phyloP scores from a whole-genome alignment of 306 rosid species.

The Cicer judaicum region DNA sequence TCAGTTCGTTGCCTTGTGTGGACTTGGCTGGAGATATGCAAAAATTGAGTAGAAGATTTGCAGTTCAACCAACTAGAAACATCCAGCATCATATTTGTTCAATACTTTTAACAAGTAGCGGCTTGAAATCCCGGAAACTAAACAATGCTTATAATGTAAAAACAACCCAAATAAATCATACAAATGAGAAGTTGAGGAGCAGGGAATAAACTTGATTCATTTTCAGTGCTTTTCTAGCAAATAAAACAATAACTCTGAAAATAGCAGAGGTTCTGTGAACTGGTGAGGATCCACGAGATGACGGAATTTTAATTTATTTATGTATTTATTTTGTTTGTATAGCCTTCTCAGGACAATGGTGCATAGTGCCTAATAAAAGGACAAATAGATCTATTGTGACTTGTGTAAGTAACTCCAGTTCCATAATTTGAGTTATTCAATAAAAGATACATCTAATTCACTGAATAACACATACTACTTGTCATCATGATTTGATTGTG shows the following conservation, averaged over 20 bases:
- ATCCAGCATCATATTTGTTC: background rate
- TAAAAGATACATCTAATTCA: background rate
- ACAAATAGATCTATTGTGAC: background rate
- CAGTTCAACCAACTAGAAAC: slow-evolving; percentile 2
- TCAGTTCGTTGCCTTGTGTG: slow-evolving; percentile 27
- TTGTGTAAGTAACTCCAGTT: background rate
- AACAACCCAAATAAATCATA: background rate
- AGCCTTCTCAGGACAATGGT: slow-evolving; percentile 6
- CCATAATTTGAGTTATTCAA: background rate
- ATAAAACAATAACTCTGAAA: background rate
- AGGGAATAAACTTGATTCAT: slow-evolving; percentile 4
- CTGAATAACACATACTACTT: background rate
- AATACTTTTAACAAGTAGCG: background rate
- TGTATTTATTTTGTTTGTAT: background rate
- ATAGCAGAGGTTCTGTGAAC: background rate
- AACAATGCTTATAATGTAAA: slow-evolving; percentile 1
- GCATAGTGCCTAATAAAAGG: background rate
- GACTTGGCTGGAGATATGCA: slow-evolving; percentile 25
- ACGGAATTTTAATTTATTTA: background rate
- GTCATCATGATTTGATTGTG: background rate
- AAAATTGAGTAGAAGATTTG: background rate
- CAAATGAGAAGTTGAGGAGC: slow-evolving; percentile 7
- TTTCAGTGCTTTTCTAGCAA: slow-evolving; percentile 7
- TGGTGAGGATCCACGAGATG: background rate
- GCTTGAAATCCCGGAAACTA: background rate